Conservation (phyloP, 768 basidiomycete species). For the Mycena amicta region DNA sequence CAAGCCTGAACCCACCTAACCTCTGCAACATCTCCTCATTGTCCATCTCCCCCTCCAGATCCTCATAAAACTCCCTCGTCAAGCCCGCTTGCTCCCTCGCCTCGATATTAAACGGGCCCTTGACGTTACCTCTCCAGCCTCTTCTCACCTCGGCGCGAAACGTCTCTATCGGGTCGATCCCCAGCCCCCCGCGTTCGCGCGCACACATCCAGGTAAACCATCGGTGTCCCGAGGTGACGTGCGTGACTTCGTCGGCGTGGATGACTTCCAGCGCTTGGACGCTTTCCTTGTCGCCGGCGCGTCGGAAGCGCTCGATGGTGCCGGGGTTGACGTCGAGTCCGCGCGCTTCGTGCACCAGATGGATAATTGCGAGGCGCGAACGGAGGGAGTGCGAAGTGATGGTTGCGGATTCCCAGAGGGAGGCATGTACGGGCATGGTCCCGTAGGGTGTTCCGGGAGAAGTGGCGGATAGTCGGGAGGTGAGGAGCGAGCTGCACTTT, state of each 20-base stretch:
- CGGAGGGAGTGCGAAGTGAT: conserved; percentile 68
- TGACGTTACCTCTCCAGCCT: conserved; percentile 73
- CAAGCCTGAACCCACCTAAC: conserved; percentile 10
- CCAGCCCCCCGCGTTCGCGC: conserved; percentile 39
- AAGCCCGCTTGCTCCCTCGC: conserved; percentile 77
- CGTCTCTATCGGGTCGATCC: conserved; percentile 58
- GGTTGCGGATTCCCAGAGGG: conserved; percentile 77
- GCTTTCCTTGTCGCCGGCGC: conserved; percentile 66
- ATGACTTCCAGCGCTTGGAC: conserved; percentile 73
- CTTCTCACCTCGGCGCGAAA: conserved; percentile 72
- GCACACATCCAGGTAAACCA: conserved; percentile 83
- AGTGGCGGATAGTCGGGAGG: conserved; percentile 59
- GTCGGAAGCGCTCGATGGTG: conserved; percentile 72
- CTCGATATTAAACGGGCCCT: conserved; percentile 81
- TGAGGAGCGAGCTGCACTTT: conserved; percentile 52
- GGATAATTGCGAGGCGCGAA: conserved; percentile 79
- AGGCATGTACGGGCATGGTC: conserved; percentile 72
- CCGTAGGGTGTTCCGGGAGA: conserved; percentile 74
- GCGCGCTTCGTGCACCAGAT: conserved; percentile 82
- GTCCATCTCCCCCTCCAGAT: conserved; percentile 64
- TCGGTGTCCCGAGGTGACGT: conserved; percentile 80
- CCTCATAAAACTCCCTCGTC: conserved; percentile 71
- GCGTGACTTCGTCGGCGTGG: conserved; percentile 80
- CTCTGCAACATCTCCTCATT: conserved; percentile 21
- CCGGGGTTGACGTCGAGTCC: conserved; percentile 84